Conservation (phyloP, 768 basidiomycete species). For the Kwoniella sp. region DNA sequence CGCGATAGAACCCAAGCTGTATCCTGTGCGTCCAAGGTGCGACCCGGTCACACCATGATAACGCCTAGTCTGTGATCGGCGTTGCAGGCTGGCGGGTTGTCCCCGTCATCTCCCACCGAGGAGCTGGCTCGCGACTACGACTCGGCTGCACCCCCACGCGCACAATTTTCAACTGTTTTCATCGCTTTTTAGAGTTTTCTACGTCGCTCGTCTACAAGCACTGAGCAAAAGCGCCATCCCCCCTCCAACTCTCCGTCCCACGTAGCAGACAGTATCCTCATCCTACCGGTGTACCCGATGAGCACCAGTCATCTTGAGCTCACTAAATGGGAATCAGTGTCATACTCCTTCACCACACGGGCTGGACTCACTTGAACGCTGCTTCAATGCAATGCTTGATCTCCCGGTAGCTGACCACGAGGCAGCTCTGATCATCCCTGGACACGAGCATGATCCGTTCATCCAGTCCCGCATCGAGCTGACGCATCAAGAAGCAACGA, state of each 20-base stretch:
- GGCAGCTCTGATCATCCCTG: conserved; percentile 90
- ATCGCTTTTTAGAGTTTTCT: conserved; percentile 9
- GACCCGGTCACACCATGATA: too few species aligned
- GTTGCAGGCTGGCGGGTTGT: too few species aligned
- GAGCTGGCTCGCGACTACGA: too few species aligned
- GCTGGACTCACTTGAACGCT: conserved; percentile 66
- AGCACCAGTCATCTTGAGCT: conserved; percentile 15
- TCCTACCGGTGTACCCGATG: conserved; percentile 9
- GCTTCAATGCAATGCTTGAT: conserved; percentile 78
- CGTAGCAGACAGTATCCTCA: too few species aligned
- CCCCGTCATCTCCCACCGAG: too few species aligned
- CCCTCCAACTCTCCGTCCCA: not conserved
- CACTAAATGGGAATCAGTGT: conserved; percentile 3
- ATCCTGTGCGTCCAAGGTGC: too few species aligned
- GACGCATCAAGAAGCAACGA: not conserved
- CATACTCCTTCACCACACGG: not conserved
- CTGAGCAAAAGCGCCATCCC: not conserved
- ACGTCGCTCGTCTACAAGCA: not conserved
- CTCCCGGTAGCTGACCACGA: conserved; percentile 89
- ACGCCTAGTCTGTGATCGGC: too few species aligned
- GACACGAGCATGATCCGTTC: conserved; percentile 93
- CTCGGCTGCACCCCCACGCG: too few species aligned
- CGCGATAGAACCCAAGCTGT: too few species aligned
- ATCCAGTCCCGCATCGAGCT: conserved; percentile 90
- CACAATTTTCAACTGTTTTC: conserved; percentile 28